Base-by-base conservation (phyloP, 164 flowering plant genomes). In the Houttuynia cordata region DNA sequence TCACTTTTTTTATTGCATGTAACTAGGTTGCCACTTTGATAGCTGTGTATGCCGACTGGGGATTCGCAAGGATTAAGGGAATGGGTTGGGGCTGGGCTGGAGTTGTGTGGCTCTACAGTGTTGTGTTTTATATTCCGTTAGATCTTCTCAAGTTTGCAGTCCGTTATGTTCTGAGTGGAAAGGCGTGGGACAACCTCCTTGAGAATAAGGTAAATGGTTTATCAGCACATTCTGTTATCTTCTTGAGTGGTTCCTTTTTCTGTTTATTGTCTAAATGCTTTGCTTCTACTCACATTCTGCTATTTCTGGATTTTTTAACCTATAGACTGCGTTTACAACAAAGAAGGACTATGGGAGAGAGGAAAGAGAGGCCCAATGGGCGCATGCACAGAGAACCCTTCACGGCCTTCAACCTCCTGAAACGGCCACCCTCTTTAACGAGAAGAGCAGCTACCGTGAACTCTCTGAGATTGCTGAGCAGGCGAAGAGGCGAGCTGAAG, bases 61-160 rank as follows among this genome's bases (percentile, higher is more conserved):
- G 80, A 10, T 93, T 93, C 50, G 97, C 99, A 18, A 81, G 70
- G 61, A 81, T 93, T 25, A 57, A 79, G 54, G 99, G 99, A 67
- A 52, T 74, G 57, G 96, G 96, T 0, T 93, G 99, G 99, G 96
- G 95, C 41, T 93, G 99, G 99, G 99, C 99, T 18, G 99, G 95
- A 15, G 85, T 88, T 19, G 76, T 93, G 66, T 93, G 99, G 99
- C 66, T 90, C 42, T 93, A 75, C 87, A 93, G 94, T 57, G 24
- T 93, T 9, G 83, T 93, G 15, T 79, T 82, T 73, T 93, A 90
- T 53, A 21, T 93, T 40, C 99, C 99, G 0, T 88, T 93, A 1
- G 99, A 93, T 65, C 0, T 81, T 0, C 56, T 92, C 64, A 92
- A 92, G 70, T 92, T 88, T 40, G 76, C 79, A 40, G 88, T 79